Evolutionary conservation across 202 grass and related monocot species (phyloP).

Genomic region (Carex arenaria): DNA sequence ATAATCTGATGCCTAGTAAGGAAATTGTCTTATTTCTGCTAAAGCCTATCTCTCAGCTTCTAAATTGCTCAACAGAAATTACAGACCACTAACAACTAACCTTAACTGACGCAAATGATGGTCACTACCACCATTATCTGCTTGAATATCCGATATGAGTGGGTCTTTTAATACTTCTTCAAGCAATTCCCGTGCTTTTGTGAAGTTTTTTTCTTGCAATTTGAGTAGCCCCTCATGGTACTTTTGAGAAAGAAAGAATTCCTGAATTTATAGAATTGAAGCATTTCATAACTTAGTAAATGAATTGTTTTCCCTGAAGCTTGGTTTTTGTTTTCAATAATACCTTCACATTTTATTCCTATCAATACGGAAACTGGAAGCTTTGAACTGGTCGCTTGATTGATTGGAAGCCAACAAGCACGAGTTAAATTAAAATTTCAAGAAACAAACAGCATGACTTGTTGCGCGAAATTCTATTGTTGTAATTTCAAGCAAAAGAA

Average conservation of each 20-base stretch:
- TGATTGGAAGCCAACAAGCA: background rate
- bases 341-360: background rate
- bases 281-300: background rate
- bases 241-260: slow-evolving; percentile 88
- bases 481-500: background rate
- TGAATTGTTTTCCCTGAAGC: background rate
- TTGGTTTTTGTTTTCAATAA: background rate
- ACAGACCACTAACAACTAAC: slow-evolving; percentile 23
- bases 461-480: background rate
- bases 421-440: background rate
- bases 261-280: slow-evolving; percentile 42
- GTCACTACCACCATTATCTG: slow-evolving; percentile 66
- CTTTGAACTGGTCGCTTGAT: background rate
- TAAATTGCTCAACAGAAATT: background rate
- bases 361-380: background rate
- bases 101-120: slow-evolving; percentile 90
- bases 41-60: background rate
- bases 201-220: slow-evolving; percentile 71
- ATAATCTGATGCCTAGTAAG: background rate
- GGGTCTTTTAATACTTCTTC: slow-evolving; percentile 86
- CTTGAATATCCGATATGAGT: slow-evolving; percentile 60
- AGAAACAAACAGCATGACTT: background rate
- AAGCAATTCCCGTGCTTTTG: slow-evolving; percentile 69
- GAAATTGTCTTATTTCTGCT: background rate
- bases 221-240: slow-evolving; percentile 88